A percentile compares a stretch with the other conserved stretches of the same genome.
Evolutionary conservation across 179 eudicot genomes (phyloP).

Genomic region (Beta corolliflora): DNA sequence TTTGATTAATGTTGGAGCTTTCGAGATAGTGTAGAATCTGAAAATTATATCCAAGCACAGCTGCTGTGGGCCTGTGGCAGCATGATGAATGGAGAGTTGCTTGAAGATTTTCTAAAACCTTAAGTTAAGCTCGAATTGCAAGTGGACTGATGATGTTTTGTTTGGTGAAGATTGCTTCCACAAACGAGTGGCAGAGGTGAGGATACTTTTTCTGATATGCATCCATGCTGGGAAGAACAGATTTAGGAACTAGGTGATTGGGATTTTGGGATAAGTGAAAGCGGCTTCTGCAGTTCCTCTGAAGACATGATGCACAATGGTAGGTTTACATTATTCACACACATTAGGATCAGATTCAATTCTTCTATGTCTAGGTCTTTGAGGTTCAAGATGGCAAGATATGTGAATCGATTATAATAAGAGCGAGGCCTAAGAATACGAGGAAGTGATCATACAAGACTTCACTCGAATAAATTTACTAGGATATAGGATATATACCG

Average conservation of each 20-base stretch:
- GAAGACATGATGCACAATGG: constrained; percentile 1
- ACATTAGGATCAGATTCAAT: neutral
- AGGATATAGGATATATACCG: neutral
- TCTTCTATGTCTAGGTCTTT: neutral
- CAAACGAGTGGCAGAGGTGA: neutral
- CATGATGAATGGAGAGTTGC: neutral
- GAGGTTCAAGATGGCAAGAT: neutral
- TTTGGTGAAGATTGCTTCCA: neutral
- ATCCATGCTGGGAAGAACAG: neutral
- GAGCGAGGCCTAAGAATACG: neutral
- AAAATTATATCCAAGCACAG: neutral
- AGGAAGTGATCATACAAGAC: constrained; percentile 4
- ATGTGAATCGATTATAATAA: neutral
- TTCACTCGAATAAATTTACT: neutral
- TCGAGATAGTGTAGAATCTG: neutral
- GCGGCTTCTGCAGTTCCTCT: neutral
- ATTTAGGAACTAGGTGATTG: neutral
- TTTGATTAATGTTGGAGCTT: neutral
- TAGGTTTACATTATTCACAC: neutral
- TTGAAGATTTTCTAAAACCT: neutral
- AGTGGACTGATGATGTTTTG: neutral
- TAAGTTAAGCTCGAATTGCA: neutral
- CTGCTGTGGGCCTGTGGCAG: neutral
- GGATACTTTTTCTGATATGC: neutral
- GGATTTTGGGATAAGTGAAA: neutral